Conservation (phyloP, 108 stramenopile species). For the Cyclotella sp. region DNA sequence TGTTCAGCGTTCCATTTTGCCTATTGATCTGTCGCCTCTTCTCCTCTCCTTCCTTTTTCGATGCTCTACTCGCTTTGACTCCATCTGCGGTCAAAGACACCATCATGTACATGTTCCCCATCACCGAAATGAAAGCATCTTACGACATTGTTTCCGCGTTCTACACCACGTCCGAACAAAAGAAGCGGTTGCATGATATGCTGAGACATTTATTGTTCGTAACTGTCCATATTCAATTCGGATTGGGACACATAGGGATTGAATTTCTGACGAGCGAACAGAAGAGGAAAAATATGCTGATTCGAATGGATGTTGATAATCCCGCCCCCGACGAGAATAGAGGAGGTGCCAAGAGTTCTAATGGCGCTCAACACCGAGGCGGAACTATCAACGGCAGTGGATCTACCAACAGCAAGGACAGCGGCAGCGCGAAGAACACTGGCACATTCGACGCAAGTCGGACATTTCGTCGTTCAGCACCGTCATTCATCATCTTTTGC, state of each 20-base stretch:
- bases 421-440: constrained; percentile 34
- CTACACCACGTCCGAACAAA: constrained; percentile 38
- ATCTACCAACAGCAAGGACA: constrained; percentile 16
- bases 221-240: constrained; percentile 89
- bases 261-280: constrained; percentile 81
- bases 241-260: constrained; percentile 87
- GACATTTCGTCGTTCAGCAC: constrained; percentile 74
- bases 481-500: constrained; percentile 76
- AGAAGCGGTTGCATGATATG: constrained; percentile 58
- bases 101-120: constrained; percentile 67
- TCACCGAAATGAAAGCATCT: constrained; percentile 62
- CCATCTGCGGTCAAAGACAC: constrained; percentile 14
- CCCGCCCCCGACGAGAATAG: constrained; percentile 6
- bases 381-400: constrained; percentile 12
- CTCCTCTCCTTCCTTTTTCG: constrained; percentile 27
- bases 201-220: constrained; percentile 76
- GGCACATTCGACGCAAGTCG: constrained; percentile 51
- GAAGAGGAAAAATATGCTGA: constrained; percentile 74
- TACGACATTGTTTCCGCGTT: constrained; percentile 72
- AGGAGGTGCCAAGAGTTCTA: neutral
- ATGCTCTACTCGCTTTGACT: neutral
- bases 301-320: constrained; percentile 77
- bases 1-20: constrained; percentile 22
- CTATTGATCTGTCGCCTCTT: constrained; percentile 32
- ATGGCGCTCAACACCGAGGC: constrained; percentile 1